Percentiles rank a stretch among this genome's conserved stretches.
Conservation (phyloP, 2,329 filamentous ascomycete genomes). For the Esteya vermicola region DNA sequence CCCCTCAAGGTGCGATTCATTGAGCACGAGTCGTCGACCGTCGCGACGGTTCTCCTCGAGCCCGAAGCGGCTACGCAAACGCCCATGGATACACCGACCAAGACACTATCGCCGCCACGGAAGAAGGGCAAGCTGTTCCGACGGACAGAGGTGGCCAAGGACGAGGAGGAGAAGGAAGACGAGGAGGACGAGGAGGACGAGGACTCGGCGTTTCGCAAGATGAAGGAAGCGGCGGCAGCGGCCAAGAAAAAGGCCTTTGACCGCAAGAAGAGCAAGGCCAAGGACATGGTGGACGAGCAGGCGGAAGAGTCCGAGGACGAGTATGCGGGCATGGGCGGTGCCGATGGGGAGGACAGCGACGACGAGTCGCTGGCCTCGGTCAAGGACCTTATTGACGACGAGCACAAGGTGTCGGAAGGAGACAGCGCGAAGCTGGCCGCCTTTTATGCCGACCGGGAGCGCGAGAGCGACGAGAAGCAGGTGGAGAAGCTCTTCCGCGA, state of each 20-base stretch:
- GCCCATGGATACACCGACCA: conserved; percentile 16
- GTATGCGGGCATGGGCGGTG: conserved; percentile 85
- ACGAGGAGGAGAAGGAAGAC: conserved; percentile 18
- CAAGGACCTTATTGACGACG: conserved; percentile 82
- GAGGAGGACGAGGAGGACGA: neutral
- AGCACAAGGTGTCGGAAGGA: conserved; percentile 55
- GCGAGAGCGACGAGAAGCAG: conserved; percentile 68
- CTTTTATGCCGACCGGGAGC: conserved; percentile 75
- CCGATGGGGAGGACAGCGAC: conserved; percentile 71
- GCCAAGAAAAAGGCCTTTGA: conserved; percentile 42
- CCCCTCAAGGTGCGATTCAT: conserved; percentile 56
- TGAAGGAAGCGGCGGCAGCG: conserved; percentile 17
- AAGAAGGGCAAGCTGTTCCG: conserved; percentile 41
- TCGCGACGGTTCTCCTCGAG: conserved; percentile 50
- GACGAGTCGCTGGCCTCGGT: conserved; percentile 60
- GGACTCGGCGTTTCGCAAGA: conserved; percentile 14
- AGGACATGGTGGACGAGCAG: conserved; percentile 78
- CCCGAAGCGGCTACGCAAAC: too few species aligned
- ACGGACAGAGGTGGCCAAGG: conserved; percentile 22
- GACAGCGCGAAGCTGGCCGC: conserved; percentile 74
- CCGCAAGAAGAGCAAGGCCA: conserved; percentile 77
- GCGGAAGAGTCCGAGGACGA: conserved; percentile 97
- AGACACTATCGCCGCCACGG: conserved; percentile 31
- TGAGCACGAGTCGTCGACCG: conserved; percentile 50
- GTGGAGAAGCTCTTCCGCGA: conserved; percentile 88